These are phyloP conservation scores for Linnemannia elongata DNA, from an alignment of 192 early-diverging fungal species.

Conservation along the genomic window DNA sequence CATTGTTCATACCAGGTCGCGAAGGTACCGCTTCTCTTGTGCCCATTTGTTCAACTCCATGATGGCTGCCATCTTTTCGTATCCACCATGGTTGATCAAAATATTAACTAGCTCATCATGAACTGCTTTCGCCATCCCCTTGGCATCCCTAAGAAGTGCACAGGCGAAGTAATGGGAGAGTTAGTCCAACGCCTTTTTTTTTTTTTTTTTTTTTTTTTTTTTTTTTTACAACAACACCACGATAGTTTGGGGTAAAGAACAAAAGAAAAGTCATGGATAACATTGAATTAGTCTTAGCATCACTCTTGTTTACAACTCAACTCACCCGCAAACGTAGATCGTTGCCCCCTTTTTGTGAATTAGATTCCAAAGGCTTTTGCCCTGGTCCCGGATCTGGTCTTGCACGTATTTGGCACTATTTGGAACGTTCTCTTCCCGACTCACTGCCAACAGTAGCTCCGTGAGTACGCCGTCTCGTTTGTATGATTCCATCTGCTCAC, in stretches of 20 bases:
- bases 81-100: slow-evolving; percentile 60
- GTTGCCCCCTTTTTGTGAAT: slow-evolving; percentile 71
- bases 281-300: too few relatives aligned
- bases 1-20: slow-evolving; percentile 63
- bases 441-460: slow-evolving; percentile 73
- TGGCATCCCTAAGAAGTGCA: slow-evolving; percentile 72
- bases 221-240: neutral
- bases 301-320: slow-evolving; percentile 31
- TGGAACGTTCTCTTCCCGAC: slow-evolving; percentile 66
- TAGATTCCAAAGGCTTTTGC: slow-evolving; percentile 68
- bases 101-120: slow-evolving; percentile 82
- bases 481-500: slow-evolving; percentile 68
- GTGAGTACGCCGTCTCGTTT: slow-evolving; percentile 66
- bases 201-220: neutral
- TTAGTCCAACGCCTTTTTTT: neutral
- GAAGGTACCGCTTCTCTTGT: slow-evolving; percentile 74
- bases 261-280: neutral
- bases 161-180: slow-evolving; percentile 30
- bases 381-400: slow-evolving; percentile 73
- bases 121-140: slow-evolving; percentile 92
- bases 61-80: slow-evolving; percentile 66
- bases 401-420: slow-evolving; percentile 85
- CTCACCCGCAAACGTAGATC: slow-evolving; percentile 84
- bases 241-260: neutral
- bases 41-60: slow-evolving; percentile 74